Evolutionary conservation across 169 alveolate species (phyloP).

Genomic region (Eimeria tenella): DNA sequence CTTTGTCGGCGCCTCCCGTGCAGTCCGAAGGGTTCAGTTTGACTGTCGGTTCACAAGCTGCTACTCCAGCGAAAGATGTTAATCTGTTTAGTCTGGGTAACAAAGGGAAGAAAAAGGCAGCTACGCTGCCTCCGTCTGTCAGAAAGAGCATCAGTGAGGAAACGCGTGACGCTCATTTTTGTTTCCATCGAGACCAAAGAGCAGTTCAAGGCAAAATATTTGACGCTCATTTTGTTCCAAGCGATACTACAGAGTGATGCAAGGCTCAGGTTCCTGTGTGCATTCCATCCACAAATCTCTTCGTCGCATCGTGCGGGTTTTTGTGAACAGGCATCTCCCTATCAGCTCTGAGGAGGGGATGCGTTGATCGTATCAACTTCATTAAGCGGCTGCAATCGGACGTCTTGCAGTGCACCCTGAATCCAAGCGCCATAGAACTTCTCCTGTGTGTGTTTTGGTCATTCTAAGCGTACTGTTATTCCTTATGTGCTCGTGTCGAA

Average conservation of each 20-base stretch:
- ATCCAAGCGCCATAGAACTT: slow-evolving; percentile 4
- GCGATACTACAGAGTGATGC: too few species aligned
- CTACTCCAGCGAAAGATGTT: neutral
- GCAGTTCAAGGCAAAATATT: neutral
- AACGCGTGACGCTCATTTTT: neutral
- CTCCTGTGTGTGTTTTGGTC: neutral
- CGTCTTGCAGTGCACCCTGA: slow-evolving; percentile 15
- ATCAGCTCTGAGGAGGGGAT: slow-evolving; percentile 30
- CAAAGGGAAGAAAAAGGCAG: neutral
- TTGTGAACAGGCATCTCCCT: slow-evolving; percentile 35
- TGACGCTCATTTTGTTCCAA: neutral
- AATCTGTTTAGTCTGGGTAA: neutral
- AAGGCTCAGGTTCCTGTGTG: neutral
- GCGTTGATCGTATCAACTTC: slow-evolving; percentile 36
- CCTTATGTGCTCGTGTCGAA: too few species aligned
- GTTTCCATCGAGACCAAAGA: neutral
- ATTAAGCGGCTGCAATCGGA: slow-evolving; percentile 18
- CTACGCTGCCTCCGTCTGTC: slow-evolving; percentile 12
- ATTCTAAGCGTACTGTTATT: neutral
- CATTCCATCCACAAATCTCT: neutral
- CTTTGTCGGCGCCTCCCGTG: neutral
- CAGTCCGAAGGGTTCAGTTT: neutral
- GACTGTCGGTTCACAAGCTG: neutral
- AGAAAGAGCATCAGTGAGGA: slow-evolving; percentile 51
- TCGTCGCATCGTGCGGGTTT: neutral